These are phyloP conservation scores for Wickerhamomyces silvicola DNA, from an alignment of 805 yeast species.

Conservation along the genomic window DNA sequence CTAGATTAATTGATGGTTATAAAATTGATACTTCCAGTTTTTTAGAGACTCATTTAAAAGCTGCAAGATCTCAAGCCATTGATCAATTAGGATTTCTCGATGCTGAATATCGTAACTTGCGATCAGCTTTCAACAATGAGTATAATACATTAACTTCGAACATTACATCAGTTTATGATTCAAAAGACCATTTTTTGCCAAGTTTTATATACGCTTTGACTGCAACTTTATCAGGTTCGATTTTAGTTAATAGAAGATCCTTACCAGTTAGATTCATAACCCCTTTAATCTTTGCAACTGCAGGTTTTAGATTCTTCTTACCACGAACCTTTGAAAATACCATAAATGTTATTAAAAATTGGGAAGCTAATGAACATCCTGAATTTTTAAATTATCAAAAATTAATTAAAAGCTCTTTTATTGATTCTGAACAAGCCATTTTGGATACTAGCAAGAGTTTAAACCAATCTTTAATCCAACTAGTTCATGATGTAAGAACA, in stretches of 20 bases:
- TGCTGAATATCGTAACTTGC: constrained; percentile 21
- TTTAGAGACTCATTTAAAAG: constrained; percentile 15
- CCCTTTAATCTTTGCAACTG: constrained; percentile 45
- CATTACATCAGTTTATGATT: constrained; percentile 20
- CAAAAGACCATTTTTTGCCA: constrained; percentile 36
- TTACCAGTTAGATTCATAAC: constrained; percentile 44
- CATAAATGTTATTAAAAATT: constrained; percentile 16
- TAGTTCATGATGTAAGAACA: constrained; percentile 18
- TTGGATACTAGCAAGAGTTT: constrained; percentile 2
- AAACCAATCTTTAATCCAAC: constrained; percentile 12
- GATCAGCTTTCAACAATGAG: constrained; percentile 20
- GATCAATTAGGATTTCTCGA: constrained; percentile 11
- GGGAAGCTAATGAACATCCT: constrained; percentile 33
- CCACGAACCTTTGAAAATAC: constrained; percentile 41
- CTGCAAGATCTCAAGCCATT: constrained; percentile 11
- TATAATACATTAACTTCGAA: constrained; percentile 10
- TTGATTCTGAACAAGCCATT: constrained; percentile 13
- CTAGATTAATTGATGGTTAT: constrained; percentile 19
- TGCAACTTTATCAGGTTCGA: constrained; percentile 49
- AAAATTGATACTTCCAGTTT: constrained; percentile 19
- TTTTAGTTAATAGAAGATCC: constrained; percentile 40
- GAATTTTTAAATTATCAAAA: constrained; percentile 25
- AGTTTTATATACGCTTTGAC: constrained; percentile 48
- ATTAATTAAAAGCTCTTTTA: constrained; percentile 12
- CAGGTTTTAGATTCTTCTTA: constrained; percentile 38